phyloP scores from a whole-genome alignment of 768 basidiomycete genomes.

The Leccinum rimulosum region DNA sequence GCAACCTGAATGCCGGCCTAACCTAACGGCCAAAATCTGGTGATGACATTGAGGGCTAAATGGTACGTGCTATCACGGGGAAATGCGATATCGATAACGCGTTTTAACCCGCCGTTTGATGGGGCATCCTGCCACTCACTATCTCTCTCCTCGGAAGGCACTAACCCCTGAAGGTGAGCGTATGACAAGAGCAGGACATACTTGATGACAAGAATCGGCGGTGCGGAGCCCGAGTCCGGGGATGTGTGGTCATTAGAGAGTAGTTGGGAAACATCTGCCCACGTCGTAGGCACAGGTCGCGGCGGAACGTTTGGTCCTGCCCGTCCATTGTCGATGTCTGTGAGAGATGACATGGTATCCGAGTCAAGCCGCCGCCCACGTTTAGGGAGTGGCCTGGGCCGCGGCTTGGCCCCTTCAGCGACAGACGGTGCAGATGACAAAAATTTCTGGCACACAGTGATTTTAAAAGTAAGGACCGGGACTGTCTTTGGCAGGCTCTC shows the following conservation, averaged over 20 bases:
- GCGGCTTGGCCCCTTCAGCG: slow-evolving; percentile 17
- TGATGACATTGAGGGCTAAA: slow-evolving; percentile 21
- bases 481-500: slow-evolving; percentile 36
- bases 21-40: slow-evolving; percentile 15
- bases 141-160: slow-evolving; percentile 29
- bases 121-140: slow-evolving; percentile 33
- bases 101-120: slow-evolving; percentile 23
- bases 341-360: not conserved
- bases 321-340: slow-evolving; percentile 12
- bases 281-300: slow-evolving; percentile 24
- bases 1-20: not conserved
- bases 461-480: slow-evolving; percentile 39
- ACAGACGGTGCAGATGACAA: slow-evolving; percentile 26
- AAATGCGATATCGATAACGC: slow-evolving; percentile 29
- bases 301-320: slow-evolving; percentile 22
- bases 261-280: slow-evolving; percentile 30
- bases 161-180: slow-evolving; percentile 33
- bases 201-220: slow-evolving; percentile 30
- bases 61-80: slow-evolving; percentile 25
- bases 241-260: slow-evolving; percentile 14
- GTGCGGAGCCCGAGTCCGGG: slow-evolving; percentile 4
- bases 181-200: slow-evolving; percentile 40
- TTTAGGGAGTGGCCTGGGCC: slow-evolving; percentile 36
- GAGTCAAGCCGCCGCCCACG: slow-evolving; percentile 19
- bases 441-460: slow-evolving; percentile 42